Base-by-base conservation (phyloP, 352 stramenopile species). In the Pythium periplocum region DNA sequence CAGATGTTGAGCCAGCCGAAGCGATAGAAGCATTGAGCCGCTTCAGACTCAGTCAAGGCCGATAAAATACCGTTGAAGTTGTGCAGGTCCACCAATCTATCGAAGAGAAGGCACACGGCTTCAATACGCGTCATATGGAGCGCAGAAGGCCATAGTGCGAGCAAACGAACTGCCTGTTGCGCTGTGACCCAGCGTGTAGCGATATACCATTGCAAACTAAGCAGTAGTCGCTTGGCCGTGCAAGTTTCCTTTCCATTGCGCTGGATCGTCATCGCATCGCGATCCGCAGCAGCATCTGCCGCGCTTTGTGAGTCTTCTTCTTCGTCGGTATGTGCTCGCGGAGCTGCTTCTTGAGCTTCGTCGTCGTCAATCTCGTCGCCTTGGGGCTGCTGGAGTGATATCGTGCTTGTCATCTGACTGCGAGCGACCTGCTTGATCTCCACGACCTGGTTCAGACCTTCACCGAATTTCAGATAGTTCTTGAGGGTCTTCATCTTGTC, bases 1-100 rank as follows among this genome's bases (percentile, higher is more conserved):
- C 80, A 84, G 4, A 87, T 50, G 45, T 92, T 90, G 34, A 92
- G 65, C 73, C 83, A 90, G 0, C 82, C 82, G 17, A 90, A 57
- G 38, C 78, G 73, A 49, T 85, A 84, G 17, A 85, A 52, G 48
- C 73, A 74, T 53, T 90, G 78, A 10, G 63, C 69, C 2, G 73
- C 72, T 49, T 93, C 83, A 3, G 59, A 51, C 38, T 89, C 77
- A 3, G 53, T 73, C 6, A 93, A 57, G 3, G 75, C 71, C 9
- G 75, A 78, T 30, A 88, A 26, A 5, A 88, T 68, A 2, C 73
- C 71, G 51, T 71, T 72, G 34, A 91, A 87, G 51, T 91, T 84
- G 64, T 88, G 66, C 32, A 89, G 55, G 55, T 93, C 83, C 4
- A 75, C 55, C 10, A 93, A 50, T 1, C 80, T 67, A 33, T 87